These are phyloP conservation scores for Mortierella sp. DNA, from an alignment of 371 early-diverging fungal genomes.

Conservation along the genomic window DNA sequence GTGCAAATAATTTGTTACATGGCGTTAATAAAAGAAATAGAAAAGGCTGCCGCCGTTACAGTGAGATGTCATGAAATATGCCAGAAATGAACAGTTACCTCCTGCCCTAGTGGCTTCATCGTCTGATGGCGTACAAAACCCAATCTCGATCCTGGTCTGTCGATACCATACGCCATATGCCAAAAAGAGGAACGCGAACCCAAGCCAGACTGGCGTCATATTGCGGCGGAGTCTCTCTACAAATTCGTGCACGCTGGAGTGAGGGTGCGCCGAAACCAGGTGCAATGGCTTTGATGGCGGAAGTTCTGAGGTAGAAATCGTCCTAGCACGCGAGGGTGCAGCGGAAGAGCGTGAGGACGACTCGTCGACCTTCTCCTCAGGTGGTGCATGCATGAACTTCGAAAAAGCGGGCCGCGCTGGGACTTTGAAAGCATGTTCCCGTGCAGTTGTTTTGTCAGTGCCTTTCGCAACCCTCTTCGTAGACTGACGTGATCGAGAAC, in stretches of 20 bases:
- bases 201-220: constrained; percentile 7
- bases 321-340: constrained; percentile 5
- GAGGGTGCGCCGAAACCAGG: not conserved
- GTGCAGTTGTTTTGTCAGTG: constrained; percentile 1
- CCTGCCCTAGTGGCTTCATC: constrained; percentile 3
- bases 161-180: constrained; percentile 45
- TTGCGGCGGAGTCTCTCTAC: constrained; percentile 15
- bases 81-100: not conserved
- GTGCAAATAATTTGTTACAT: not conserved
- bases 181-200: constrained; percentile 18
- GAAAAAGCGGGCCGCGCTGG: constrained; percentile 45
- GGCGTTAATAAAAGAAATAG: not conserved
- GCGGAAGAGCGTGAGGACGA: constrained; percentile 7
- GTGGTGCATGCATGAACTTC: constrained; percentile 30
- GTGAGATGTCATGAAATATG: not conserved
- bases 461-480: constrained; percentile 14
- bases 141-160: constrained; percentile 31
- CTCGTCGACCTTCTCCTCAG: constrained; percentile 1
- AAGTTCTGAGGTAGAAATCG: constrained; percentile 6
- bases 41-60: too few relatives aligned
- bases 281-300: constrained; percentile 29
- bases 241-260: constrained; percentile 8
- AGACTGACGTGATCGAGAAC: constrained; percentile 27
- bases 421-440: constrained; percentile 25
- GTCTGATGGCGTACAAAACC: constrained; percentile 28